Percentiles rank a stretch among this genome's conserved stretches.
phyloP scores from a whole-genome alignment of 495 filamentous ascomycete genomes.

The Geoglossum glabrum region DNA sequence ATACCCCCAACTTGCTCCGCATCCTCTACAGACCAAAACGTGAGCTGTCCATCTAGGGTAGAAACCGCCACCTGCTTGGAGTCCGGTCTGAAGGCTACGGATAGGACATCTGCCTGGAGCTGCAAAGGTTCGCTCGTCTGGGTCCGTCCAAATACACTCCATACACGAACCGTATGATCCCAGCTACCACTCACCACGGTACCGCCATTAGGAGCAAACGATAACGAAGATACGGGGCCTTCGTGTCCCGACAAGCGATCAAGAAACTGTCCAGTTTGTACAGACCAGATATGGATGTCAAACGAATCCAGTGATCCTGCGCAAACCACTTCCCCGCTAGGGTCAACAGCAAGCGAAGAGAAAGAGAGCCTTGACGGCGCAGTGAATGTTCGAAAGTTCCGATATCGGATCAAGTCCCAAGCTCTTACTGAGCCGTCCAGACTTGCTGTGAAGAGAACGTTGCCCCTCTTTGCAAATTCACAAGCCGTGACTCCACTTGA shows the following conservation, averaged over 20 bases:
- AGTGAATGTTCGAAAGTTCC: constrained; percentile 93
- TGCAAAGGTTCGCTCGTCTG: constrained; percentile 90
- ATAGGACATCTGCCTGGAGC: constrained; percentile 73
- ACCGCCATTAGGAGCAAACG: constrained; percentile 71
- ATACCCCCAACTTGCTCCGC: constrained; percentile 63
- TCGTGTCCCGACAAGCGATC: constrained; percentile 85
- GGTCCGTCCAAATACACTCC: constrained; percentile 82
- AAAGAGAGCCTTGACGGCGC: constrained; percentile 82
- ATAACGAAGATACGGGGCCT: constrained; percentile 69
- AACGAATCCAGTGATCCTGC: constrained; percentile 91
- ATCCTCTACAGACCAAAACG: constrained; percentile 84
- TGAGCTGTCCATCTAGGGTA: constrained; percentile 79
- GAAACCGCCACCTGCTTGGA: constrained; percentile 79
- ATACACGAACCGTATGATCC: constrained; percentile 86
- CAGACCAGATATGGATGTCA: constrained; percentile 93
- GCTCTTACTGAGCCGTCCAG: constrained; percentile 84
- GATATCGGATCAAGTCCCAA: constrained; percentile 90
- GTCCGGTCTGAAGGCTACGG: constrained; percentile 74
- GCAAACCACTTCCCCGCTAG: constrained; percentile 85
- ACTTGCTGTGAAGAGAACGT: constrained; percentile 83
- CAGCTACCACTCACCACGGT: constrained; percentile 77
- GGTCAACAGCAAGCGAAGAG: constrained; percentile 85
- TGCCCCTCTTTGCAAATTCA: constrained; percentile 83
- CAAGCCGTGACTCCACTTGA: constrained; percentile 88
- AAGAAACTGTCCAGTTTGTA: constrained; percentile 88